phyloP scores from a whole-genome alignment of 257 asterid genomes.

The Capsicum baccatum region DNA sequence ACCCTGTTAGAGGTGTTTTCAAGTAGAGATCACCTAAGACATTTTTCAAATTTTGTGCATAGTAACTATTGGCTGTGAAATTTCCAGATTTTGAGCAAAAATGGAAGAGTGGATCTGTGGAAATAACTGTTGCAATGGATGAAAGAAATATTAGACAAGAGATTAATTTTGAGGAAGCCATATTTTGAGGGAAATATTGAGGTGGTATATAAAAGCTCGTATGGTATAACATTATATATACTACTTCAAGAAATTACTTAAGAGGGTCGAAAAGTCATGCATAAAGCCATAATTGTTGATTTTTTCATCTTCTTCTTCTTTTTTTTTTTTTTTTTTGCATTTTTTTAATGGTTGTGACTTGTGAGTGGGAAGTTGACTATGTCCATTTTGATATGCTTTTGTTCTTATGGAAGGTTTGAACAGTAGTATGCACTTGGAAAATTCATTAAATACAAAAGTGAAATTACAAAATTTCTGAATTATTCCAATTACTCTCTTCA shows the following conservation, averaged over 20 bases:
- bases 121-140: conserved; percentile 2
- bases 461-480: neutral
- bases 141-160: conserved; percentile 9
- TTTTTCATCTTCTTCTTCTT: neutral
- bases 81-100: conserved; percentile 45
- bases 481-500: neutral
- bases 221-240: neutral
- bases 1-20: conserved; percentile 48
- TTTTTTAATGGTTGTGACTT: neutral
- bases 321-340: neutral
- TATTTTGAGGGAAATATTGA: neutral
- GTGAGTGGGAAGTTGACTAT: neutral
- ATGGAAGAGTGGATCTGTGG: conserved; percentile 40
- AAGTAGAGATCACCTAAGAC: conserved; percentile 35
- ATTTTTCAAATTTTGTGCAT: conserved; percentile 32
- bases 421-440: neutral
- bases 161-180: conserved; percentile 24
- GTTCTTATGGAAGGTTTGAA: neutral
- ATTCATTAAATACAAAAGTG: neutral
- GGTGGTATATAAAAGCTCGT: neutral
- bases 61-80: conserved; percentile 38
- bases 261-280: neutral
- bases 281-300: neutral
- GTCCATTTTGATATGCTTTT: neutral
- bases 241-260: neutral